Conservation (phyloP, 2,329 filamentous ascomycete genomes). For the Cytospora paraplurivora region DNA sequence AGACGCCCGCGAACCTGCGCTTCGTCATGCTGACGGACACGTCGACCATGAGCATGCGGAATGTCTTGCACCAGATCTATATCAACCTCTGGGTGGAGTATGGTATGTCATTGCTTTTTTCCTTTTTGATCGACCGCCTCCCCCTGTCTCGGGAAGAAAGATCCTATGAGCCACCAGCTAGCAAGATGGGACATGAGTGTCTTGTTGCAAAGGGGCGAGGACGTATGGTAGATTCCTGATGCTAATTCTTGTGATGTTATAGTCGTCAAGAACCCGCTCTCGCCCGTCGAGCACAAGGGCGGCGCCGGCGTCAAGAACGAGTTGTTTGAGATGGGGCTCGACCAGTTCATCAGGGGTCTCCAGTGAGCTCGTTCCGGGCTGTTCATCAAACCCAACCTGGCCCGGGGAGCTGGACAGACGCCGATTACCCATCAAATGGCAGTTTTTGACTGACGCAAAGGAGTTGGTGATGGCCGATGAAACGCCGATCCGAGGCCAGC, state of each 20-base stretch:
- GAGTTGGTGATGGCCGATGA: not conserved
- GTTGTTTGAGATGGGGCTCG: conserved; percentile 70
- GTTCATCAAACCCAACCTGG: not conserved
- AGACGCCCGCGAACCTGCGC: conserved; percentile 92
- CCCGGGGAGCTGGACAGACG: conserved; percentile 2
- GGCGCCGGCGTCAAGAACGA: conserved; percentile 72
- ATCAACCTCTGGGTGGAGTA: conserved; percentile 98
- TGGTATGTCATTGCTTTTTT: conserved; percentile 54
- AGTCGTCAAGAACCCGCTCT: conserved; percentile 73
- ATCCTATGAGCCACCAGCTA: no score
- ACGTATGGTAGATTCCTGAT: not conserved
- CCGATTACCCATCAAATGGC: not conserved
- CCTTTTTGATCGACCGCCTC: no score
- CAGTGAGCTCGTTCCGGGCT: conserved; percentile 15
- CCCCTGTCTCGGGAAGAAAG: no score
- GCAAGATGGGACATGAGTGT: not conserved
- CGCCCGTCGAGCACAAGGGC: conserved; percentile 68
- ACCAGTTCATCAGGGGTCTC: conserved; percentile 73
- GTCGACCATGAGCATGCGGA: conserved; percentile 83
- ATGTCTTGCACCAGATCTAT: conserved; percentile 96
- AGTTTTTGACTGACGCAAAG: no score
- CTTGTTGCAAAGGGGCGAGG: not conserved
- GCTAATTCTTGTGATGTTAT: conserved; percentile 28
- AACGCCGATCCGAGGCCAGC: not conserved
- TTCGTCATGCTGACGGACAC: conserved; percentile 97